phyloP scores from a whole-genome alignment of 495 filamentous ascomycete genomes.

The Aspergillus homomorphus region DNA sequence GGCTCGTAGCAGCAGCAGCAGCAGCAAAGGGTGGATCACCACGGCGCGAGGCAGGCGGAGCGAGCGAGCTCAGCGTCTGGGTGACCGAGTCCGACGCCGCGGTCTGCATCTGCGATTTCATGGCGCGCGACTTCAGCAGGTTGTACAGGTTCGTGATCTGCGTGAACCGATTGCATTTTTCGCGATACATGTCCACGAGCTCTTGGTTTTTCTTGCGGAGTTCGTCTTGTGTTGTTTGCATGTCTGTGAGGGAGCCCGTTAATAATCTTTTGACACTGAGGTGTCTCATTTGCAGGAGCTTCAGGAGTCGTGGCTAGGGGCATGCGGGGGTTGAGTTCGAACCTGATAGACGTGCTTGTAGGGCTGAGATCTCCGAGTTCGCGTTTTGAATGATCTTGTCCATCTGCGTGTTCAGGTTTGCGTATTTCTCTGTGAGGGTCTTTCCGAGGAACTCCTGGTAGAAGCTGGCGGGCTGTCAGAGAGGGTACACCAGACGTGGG shows the following conservation, averaged over 20 bases:
- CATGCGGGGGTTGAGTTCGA: constrained; percentile 13
- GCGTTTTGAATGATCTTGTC: constrained; percentile 80
- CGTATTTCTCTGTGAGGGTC: constrained; percentile 71
- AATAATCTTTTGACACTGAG: too few species aligned
- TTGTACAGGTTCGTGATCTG: constrained; percentile 84
- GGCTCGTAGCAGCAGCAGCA: not conserved
- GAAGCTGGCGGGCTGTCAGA: constrained; percentile 49
- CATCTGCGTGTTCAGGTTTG: constrained; percentile 63
- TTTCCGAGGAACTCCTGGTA: constrained; percentile 79
- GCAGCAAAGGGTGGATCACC: constrained; percentile 14
- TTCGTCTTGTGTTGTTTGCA: constrained; percentile 62
- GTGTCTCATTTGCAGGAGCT: too few species aligned
- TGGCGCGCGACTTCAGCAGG: constrained; percentile 70
- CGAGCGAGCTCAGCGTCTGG: constrained; percentile 46
- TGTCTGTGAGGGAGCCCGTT: too few species aligned
- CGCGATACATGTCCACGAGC: constrained; percentile 61
- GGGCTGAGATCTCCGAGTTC: constrained; percentile 68
- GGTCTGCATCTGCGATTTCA: constrained; percentile 64
- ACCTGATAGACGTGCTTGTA: constrained; percentile 62
- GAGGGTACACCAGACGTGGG: not conserved
- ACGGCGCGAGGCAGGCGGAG: constrained; percentile 13
- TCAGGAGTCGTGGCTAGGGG: not conserved
- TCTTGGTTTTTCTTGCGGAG: constrained; percentile 76
- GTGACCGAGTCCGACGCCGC: constrained; percentile 68
- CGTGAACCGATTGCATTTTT: constrained; percentile 72